Percentiles rank a stretch among this genome's conserved stretches.
Conservation (phyloP, 2,329 filamentous ascomycete genomes). For the Botrytis paeoniae region DNA sequence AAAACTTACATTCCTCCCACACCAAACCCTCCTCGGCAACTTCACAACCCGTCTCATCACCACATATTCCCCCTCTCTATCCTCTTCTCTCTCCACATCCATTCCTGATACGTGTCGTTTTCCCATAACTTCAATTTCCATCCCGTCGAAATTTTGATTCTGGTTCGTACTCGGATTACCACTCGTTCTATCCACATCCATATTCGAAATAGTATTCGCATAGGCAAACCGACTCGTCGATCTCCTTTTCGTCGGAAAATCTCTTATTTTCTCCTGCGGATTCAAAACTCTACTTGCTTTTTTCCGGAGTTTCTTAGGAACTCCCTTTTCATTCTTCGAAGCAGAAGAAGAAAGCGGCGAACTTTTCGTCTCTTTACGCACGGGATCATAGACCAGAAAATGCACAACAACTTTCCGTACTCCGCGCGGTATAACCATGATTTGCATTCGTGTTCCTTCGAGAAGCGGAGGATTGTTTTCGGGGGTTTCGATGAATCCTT, state of each 20-base stretch:
- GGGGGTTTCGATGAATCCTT: conserved; percentile 18
- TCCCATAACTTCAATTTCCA: not conserved
- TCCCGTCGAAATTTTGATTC: not conserved
- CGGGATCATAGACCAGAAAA: conserved; percentile 19
- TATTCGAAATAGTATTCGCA: not conserved
- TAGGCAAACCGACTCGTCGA: not conserved
- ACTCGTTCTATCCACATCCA: not conserved
- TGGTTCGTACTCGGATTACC: not conserved
- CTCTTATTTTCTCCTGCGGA: not conserved
- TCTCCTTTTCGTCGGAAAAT: not conserved
- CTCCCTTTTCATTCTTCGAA: not conserved
- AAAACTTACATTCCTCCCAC: conserved; percentile 18
- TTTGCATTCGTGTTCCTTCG: conserved; percentile 24
- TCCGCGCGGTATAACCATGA: conserved; percentile 23
- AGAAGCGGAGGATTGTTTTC: conserved; percentile 24
- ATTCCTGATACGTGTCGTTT: not conserved
- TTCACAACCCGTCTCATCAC: conserved; percentile 15
- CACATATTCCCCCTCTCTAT: not conserved
- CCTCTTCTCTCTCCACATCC: not conserved
- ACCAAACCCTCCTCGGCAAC: conserved; percentile 19
- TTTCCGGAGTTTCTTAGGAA: not conserved
- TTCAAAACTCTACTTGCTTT: not conserved
- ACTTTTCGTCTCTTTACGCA: not conserved
- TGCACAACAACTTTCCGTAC: conserved; percentile 8
- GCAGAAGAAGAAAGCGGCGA: not conserved